Evolutionary conservation across 2,329 filamentous ascomycete genomes (phyloP).

Genomic region (Pseudogymnoascus sp.): DNA sequence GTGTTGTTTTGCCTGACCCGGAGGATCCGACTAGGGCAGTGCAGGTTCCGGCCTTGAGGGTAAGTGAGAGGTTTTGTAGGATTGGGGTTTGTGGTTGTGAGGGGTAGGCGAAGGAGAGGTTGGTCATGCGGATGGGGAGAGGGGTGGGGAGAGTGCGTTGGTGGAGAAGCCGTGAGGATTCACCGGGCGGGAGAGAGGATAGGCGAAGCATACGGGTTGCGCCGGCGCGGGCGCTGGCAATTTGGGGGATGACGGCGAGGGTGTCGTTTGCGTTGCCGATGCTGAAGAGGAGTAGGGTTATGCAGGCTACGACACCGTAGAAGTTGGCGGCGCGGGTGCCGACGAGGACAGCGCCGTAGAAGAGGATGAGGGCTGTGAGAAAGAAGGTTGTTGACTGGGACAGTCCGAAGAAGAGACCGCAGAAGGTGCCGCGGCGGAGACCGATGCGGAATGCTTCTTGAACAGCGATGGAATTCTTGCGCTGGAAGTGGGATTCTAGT

Average conservation of each 20-base stretch:
- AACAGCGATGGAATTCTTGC: conserved; percentile 51
- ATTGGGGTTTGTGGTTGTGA: conserved; percentile 44
- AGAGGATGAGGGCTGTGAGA: conserved; percentile 73
- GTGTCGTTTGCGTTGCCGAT: conserved; percentile 66
- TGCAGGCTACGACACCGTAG: conserved; percentile 60
- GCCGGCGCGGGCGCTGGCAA: conserved; percentile 65
- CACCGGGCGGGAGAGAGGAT: conserved; percentile 45
- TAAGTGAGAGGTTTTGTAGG: conserved; percentile 56
- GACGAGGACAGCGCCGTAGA: conserved; percentile 66
- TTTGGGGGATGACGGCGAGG: conserved; percentile 70
- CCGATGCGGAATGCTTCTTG: conserved; percentile 52
- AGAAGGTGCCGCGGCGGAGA: conserved; percentile 56
- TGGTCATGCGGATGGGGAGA: conserved; percentile 13
- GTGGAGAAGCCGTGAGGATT: not conserved
- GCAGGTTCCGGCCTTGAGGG: conserved; percentile 54
- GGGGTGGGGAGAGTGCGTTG: not conserved
- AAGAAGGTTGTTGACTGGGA: conserved; percentile 66
- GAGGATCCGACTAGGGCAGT: conserved; percentile 77
- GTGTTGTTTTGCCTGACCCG: conserved; percentile 82
- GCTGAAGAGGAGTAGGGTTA: conserved; percentile 78
- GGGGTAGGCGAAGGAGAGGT: conserved; percentile 61
- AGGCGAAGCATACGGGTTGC: conserved; percentile 67
- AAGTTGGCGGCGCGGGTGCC: conserved; percentile 43
- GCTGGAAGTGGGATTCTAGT: conserved; percentile 63
- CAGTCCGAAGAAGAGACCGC: conserved; percentile 69